Conservation (phyloP, 805 yeast genomes). For the Nematodospora valgi region DNA sequence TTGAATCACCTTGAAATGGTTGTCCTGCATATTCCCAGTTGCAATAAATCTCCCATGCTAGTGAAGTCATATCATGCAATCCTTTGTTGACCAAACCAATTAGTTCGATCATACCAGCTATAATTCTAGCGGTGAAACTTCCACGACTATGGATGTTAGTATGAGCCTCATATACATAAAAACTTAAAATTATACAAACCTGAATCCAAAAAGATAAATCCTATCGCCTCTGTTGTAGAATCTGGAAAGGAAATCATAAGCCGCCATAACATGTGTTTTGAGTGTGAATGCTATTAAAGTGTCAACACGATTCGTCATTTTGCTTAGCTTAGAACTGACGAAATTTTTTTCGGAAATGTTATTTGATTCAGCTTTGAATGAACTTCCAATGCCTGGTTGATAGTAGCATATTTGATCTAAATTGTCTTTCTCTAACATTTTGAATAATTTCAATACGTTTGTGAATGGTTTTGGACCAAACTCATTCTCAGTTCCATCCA, state of each 20-base stretch:
- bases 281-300: constrained; percentile 52
- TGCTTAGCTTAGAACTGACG: constrained; percentile 8
- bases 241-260: constrained; percentile 50
- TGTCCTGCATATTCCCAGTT: constrained; percentile 62
- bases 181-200: constrained; percentile 17
- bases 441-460: constrained; percentile 51
- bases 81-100: constrained; percentile 60
- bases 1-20: constrained; percentile 43
- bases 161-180: not conserved
- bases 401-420: constrained; percentile 54
- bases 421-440: constrained; percentile 46
- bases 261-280: constrained; percentile 55
- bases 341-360: constrained; percentile 18
- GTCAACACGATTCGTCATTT: constrained; percentile 26
- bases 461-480: constrained; percentile 56
- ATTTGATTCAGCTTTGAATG: constrained; percentile 39
- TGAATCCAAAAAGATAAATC: constrained; percentile 57
- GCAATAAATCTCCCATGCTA: constrained; percentile 63
- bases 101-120: constrained; percentile 62
- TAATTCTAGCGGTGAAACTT: constrained; percentile 60
- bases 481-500: constrained; percentile 61
- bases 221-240: constrained; percentile 48
- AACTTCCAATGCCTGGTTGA: constrained; percentile 66
- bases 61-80: constrained; percentile 49
- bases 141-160: constrained; percentile 42